phyloP scores from a whole-genome alignment of 108 stramenopile species.

The Pseudonitzschia multistriata region DNA sequence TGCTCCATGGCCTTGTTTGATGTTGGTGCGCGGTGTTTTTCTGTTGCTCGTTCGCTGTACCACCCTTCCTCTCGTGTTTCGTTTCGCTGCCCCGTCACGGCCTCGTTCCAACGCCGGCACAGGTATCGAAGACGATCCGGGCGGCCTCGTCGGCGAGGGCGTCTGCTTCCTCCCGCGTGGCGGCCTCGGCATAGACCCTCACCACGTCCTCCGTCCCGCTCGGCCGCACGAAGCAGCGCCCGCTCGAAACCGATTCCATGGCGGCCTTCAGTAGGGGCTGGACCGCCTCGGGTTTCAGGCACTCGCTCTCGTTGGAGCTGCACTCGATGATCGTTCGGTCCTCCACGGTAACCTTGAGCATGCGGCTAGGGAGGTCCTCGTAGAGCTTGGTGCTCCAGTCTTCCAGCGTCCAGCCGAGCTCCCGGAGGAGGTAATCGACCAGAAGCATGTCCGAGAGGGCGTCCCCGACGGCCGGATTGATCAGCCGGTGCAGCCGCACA shows the following conservation, averaged over 20 bases:
- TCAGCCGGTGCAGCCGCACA: conserved; percentile 54
- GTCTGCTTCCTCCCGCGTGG: conserved; percentile 65
- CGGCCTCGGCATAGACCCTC: conserved; percentile 96
- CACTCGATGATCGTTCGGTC: conserved; percentile 83
- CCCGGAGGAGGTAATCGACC: conserved; percentile 74
- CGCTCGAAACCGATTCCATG: conserved; percentile 34
- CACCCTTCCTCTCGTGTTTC: no score
- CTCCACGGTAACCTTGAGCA: conserved; percentile 90
- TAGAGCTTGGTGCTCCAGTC: conserved; percentile 84
- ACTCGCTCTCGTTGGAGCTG: conserved; percentile 90
- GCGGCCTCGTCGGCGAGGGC: conserved; percentile 67
- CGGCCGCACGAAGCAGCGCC: conserved; percentile 94
- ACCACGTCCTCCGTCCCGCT: conserved; percentile 99
- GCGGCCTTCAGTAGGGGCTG: conserved; percentile 80
- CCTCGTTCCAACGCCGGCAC: conserved; percentile 68
- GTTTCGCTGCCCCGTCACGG: no score
- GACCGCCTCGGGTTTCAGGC: conserved; percentile 67
- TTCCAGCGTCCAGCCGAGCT: conserved; percentile 62
- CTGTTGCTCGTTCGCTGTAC: no score
- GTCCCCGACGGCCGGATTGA: conserved; percentile 97
- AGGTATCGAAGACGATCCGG: conserved; percentile 60
- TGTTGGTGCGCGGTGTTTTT: no score
- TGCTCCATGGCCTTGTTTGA: no score
- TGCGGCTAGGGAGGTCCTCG: conserved; percentile 90
- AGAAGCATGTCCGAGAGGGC: conserved; percentile 94